phyloP scores from a whole-genome alignment of 441 rosid species.

The Corymbia citriodora region DNA sequence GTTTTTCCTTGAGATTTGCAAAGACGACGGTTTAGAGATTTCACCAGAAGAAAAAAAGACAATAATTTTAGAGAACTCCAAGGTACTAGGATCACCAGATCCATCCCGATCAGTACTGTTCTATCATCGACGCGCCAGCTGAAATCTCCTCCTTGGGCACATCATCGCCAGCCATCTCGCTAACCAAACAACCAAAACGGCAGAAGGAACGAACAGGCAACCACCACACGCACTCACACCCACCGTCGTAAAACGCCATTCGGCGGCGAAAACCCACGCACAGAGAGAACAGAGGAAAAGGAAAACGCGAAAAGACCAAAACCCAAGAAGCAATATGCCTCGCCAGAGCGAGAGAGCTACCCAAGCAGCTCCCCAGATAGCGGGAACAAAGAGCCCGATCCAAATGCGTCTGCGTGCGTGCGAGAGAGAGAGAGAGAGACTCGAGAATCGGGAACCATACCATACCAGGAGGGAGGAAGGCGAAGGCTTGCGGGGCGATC shows the following conservation, averaged over 20 bases:
- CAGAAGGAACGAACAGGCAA: neutral
- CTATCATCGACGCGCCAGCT: neutral
- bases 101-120: neutral
- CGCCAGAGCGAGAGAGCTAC: neutral
- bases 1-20: neutral
- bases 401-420: neutral
- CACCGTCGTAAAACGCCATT: neutral
- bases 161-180: neutral
- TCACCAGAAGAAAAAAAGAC: neutral
- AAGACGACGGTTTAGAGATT: neutral
- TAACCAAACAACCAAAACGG: neutral
- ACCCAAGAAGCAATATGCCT: neutral
- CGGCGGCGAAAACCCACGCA: neutral
- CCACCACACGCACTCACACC: neutral
- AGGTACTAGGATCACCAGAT: neutral
- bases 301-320: neutral
- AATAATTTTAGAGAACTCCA: neutral
- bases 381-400: neutral
- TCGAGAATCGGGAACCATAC: neutral
- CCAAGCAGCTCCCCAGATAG: neutral
- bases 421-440: neutral
- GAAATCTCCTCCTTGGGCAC: neutral
- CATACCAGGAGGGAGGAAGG: neutral
- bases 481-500: neutral
- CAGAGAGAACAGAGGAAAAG: neutral